These are phyloP conservation scores for Nakazawaea ishiwadae DNA, from an alignment of 805 yeast genomes.

Conservation along the genomic window DNA sequence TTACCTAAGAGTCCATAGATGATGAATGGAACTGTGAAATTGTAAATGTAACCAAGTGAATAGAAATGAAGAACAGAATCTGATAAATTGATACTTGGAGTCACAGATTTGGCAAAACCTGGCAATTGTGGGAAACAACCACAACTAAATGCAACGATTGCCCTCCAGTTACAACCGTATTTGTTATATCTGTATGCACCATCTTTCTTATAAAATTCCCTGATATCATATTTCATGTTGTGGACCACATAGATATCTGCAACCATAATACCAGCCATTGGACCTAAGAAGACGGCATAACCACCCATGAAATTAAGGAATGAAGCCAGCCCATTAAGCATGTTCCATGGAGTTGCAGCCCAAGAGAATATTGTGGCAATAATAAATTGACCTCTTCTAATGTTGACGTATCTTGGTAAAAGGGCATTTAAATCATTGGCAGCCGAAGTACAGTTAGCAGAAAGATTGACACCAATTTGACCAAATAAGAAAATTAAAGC, in stretches of 20 bases:
- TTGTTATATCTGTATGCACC: conserved; percentile 55
- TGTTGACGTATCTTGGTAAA: conserved; percentile 58
- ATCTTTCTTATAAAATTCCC: conserved; percentile 49
- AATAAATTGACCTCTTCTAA: conserved; percentile 75
- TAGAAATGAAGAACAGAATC: conserved; percentile 22
- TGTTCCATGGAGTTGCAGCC: conserved; percentile 79
- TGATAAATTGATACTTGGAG: conserved; percentile 19
- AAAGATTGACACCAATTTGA: conserved; percentile 73
- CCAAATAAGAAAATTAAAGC: conserved; percentile 67
- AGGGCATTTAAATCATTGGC: conserved; percentile 70
- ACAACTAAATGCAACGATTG: conserved; percentile 69
- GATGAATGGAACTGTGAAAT: conserved; percentile 23
- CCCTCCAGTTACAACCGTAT: conserved; percentile 80
- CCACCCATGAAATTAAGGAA: conserved; percentile 80
- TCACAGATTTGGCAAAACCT: conserved; percentile 55
- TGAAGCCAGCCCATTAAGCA: conserved; percentile 60
- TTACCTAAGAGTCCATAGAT: conserved; percentile 21
- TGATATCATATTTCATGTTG: conserved; percentile 65
- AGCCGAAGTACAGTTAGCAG: conserved; percentile 66
- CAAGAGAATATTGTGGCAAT: conserved; percentile 65
- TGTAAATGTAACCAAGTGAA: conserved; percentile 27
- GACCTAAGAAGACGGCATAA: conserved; percentile 80
- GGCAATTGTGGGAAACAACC: conserved; percentile 82
- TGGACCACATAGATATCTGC: conserved; percentile 62
- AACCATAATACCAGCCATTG: conserved; percentile 74